Base-by-base conservation (phyloP, 139 green algal species). In the Coelastrella sp. region DNA sequence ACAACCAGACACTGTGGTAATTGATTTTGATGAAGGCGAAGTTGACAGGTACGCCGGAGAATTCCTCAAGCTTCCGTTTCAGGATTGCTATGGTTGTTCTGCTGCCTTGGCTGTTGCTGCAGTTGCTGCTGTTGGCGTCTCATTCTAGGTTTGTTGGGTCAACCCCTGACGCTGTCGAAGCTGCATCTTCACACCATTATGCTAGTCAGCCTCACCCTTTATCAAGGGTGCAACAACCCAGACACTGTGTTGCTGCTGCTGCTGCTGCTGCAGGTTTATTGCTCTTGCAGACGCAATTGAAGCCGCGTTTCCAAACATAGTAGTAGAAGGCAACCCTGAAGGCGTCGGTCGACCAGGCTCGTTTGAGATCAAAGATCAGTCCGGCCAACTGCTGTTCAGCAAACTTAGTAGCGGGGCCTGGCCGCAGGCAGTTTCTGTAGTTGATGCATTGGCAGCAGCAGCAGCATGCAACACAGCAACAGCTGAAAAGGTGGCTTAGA, bases 231-330 rank as follows among this genome's bases (percentile, higher is more conserved):
- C n/a, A n/a, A n/a, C 76, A 10, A 47, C 76, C 47, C 13, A 23
- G 19, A 47, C 76, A 47, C 32, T 47, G 32, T 47, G 32, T 83
- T 83, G 22, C n/a, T 86, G 59, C 80, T n/a, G n/a, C n/a, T n/a
- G n/a, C n/a, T n/a, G n/a, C n/a, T 56, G 5, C 17, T 74, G 7
- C 80, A 65, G 80, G 7, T 86, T 59, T 19, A 58, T 73, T 54
- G 64, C 86, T 3, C 80, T 94, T n/a, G 93, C 93, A 20, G 93
- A 94, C 77, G 89, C 91, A 0, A 93, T 95, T 68, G 93, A 95
- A 81, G 92, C 83, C 7, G 90, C 92, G 0, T 94, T 94, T 47
- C 90, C 92, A 14, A 91, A 82, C 8, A 86, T 94, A 0, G 80
- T 93, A 23, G 93, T 95, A 22, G 90, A 94, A 78, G 86, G 86